A percentile compares a stretch with the other conserved stretches of the same genome.
These are phyloP conservation scores for Trametes coccinea DNA, from an alignment of 768 basidiomycete species.

Conservation along the genomic window DNA sequence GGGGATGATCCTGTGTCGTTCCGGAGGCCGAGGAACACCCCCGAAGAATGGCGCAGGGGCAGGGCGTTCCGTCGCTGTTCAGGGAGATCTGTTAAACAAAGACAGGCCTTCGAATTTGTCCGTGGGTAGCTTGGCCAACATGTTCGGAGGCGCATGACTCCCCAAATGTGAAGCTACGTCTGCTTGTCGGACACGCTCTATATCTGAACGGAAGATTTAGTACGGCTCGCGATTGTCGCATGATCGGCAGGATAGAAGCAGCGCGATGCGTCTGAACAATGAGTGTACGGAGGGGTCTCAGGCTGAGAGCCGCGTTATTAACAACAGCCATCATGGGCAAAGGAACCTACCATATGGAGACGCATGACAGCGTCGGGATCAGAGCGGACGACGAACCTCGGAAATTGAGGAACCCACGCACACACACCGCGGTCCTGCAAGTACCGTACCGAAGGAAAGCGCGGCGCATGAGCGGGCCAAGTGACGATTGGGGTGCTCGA, in stretches of 20 bases:
- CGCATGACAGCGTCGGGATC: neutral
- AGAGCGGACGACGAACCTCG: neutral
- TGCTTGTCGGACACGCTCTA: neutral
- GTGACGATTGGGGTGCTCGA: neutral
- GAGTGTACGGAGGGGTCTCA: too few species aligned
- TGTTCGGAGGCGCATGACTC: neutral
- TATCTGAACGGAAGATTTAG: neutral
- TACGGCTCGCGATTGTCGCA: too few species aligned
- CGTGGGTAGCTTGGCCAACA: neutral
- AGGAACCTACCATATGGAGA: neutral
- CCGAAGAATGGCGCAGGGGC: neutral
- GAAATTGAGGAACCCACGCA: neutral
- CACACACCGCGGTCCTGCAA: too few species aligned
- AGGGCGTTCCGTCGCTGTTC: neutral
- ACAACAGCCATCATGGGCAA: neutral
- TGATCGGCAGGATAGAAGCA: too few species aligned
- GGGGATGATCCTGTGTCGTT: neutral
- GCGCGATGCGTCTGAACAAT: too few species aligned
- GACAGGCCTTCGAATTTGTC: neutral
- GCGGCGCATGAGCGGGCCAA: neutral
- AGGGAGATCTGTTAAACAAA: neutral
- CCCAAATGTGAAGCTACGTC: neutral
- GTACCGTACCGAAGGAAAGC: neutral
- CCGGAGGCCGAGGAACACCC: slow-evolving; percentile 4
- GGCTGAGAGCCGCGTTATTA: neutral